Evolutionary conservation across 805 yeast genomes (phyloP).

Genomic region (Wickerhamiella azyma): DNA sequence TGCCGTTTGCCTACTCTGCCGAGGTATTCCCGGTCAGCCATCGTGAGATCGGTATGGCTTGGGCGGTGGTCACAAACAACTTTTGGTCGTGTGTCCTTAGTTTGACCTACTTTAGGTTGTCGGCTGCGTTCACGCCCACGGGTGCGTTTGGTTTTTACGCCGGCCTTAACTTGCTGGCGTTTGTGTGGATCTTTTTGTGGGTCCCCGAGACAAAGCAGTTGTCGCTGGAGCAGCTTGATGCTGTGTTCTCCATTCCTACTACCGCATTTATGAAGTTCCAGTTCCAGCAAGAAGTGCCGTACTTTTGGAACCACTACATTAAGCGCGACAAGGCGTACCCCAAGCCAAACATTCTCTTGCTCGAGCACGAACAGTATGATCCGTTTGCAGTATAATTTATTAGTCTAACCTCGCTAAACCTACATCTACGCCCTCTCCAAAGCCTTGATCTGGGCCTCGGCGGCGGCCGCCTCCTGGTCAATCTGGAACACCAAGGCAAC

Average conservation of each 20-base stretch:
- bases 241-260: slow-evolving; percentile 48
- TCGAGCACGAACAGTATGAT: slow-evolving; percentile 1
- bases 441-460: not conserved
- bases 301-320: slow-evolving; percentile 12
- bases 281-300: slow-evolving; percentile 19
- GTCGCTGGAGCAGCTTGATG: slow-evolving; percentile 66
- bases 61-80: slow-evolving; percentile 35
- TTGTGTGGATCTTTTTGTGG: slow-evolving; percentile 40
- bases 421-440: not conserved
- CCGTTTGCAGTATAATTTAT: not conserved
- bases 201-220: slow-evolving; percentile 57
- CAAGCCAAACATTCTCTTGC: slow-evolving; percentile 1
- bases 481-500: slow-evolving; percentile 59
- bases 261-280: slow-evolving; percentile 40
- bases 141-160: slow-evolving; percentile 89
- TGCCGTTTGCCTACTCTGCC: slow-evolving; percentile 70
- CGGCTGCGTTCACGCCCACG: slow-evolving; percentile 52
- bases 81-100: slow-evolving; percentile 46
- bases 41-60: slow-evolving; percentile 20
- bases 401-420: too few species aligned
- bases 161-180: slow-evolving; percentile 68
- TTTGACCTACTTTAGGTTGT: slow-evolving; percentile 66
- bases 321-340: slow-evolving; percentile 7
- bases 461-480: not conserved
- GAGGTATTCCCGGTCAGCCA: slow-evolving; percentile 33